Evolutionary conservation across 73 alveolate genomes (phyloP).

Genomic region (Paramecium pentaurelia): DNA sequence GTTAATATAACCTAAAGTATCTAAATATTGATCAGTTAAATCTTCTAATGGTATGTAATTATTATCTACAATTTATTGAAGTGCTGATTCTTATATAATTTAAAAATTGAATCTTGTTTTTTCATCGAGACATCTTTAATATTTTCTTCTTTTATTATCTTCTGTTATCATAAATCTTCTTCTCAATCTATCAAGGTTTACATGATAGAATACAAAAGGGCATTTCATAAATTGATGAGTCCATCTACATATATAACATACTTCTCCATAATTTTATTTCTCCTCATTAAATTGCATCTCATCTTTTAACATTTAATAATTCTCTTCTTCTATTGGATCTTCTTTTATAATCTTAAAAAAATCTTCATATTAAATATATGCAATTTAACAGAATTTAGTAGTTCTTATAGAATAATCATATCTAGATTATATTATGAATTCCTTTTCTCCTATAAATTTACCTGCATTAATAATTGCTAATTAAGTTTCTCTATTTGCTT

Average conservation of each 20-base stretch:
- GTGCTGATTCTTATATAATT: background rate
- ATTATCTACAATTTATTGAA: background rate
- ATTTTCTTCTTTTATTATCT: background rate
- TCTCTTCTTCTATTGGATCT: background rate
- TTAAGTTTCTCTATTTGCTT: background rate
- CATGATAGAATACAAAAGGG: background rate
- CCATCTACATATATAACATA: conserved; percentile 1
- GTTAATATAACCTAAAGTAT: background rate
- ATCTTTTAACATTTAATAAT: background rate
- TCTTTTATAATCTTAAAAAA: background rate
- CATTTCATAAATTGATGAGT: background rate
- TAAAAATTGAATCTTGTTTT: background rate
- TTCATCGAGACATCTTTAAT: background rate
- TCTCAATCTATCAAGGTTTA: background rate
- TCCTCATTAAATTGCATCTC: background rate
- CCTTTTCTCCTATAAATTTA: background rate
- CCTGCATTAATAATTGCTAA: background rate
- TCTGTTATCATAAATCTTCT: background rate
- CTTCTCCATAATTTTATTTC: background rate
- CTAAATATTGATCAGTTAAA: background rate
- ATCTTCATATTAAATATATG: background rate
- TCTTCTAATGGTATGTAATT: background rate
- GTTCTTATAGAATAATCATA: background rate
- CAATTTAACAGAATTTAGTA: background rate
- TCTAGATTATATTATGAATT: background rate